Evolutionary conservation across 805 yeast species (phyloP).

Genomic region (Dipodascus geniculatus): DNA sequence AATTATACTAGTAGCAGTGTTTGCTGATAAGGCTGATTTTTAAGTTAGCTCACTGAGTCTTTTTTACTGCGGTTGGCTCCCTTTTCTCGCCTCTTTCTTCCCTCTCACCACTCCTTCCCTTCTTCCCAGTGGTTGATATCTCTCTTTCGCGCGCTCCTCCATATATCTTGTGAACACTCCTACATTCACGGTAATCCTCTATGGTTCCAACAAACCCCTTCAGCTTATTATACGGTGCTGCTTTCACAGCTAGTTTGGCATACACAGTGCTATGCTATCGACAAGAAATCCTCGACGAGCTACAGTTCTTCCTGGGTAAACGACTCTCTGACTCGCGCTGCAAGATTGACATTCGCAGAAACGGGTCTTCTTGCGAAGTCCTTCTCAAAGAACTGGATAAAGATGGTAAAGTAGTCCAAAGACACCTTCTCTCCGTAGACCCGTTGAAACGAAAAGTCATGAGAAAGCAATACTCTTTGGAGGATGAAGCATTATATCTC

Average conservation of each 20-base stretch:
- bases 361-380: neutral
- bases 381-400: neutral
- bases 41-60: neutral
- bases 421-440: neutral
- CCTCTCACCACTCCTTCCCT: neutral
- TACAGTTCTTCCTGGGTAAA: neutral
- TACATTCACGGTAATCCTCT: no score
- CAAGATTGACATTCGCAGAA: neutral
- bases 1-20: no score
- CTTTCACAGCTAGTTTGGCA: neutral
- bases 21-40: constrained; percentile 18
- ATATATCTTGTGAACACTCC: no score
- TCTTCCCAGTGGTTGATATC: neutral
- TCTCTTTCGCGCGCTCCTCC: no score
- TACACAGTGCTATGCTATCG: neutral
- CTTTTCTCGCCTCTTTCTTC: neutral
- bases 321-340: neutral
- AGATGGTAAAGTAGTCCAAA: neutral
- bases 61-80: neutral
- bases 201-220: neutral
- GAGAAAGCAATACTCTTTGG: neutral
- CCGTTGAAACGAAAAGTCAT: neutral
- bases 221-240: neutral
- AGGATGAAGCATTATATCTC: neutral
- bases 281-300: neutral